phyloP scores from a whole-genome alignment of 768 basidiomycete species.

The Calocybe gangraenosa region DNA sequence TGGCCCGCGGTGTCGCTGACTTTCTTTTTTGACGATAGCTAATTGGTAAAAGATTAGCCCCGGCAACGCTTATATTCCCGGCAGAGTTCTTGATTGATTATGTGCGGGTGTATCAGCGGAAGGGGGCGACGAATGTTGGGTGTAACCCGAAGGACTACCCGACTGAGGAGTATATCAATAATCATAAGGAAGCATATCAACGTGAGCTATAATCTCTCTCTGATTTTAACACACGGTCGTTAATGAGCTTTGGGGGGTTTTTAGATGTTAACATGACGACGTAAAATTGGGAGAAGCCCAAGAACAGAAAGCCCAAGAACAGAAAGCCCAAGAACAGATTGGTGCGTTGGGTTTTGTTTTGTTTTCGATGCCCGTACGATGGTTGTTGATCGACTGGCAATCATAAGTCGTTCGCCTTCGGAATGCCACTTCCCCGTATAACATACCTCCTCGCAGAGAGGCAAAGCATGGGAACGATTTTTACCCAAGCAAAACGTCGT shows the following conservation, averaged over 20 bases:
- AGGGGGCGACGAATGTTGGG: slow-evolving; percentile 53
- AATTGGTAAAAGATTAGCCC: slow-evolving; percentile 65
- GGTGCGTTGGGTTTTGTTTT: too few species aligned
- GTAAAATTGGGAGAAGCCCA: slow-evolving; percentile 39
- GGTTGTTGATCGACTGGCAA: too few species aligned
- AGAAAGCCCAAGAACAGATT: too few species aligned
- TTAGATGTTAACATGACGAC: slow-evolving; percentile 40
- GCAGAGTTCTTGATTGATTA: slow-evolving; percentile 73
- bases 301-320: too few species aligned
- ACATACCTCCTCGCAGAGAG: too few species aligned
- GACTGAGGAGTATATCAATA: slow-evolving; percentile 58
- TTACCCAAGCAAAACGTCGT: too few species aligned
- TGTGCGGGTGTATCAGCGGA: slow-evolving; percentile 75
- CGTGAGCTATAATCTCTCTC: slow-evolving; percentile 39
- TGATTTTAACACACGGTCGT: not conserved
- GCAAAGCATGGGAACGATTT: too few species aligned
- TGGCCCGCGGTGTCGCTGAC: not conserved
- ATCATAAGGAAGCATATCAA: slow-evolving; percentile 53
- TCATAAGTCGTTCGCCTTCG: too few species aligned
- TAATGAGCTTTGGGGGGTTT: too few species aligned
- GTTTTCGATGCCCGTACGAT: too few species aligned
- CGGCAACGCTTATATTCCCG: slow-evolving; percentile 61
- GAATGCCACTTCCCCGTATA: too few species aligned
- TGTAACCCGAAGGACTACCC: slow-evolving; percentile 65
- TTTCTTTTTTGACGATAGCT: slow-evolving; percentile 30